Conservation (phyloP, 1,139 yeast species). For the Protomyces pachydermus region DNA sequence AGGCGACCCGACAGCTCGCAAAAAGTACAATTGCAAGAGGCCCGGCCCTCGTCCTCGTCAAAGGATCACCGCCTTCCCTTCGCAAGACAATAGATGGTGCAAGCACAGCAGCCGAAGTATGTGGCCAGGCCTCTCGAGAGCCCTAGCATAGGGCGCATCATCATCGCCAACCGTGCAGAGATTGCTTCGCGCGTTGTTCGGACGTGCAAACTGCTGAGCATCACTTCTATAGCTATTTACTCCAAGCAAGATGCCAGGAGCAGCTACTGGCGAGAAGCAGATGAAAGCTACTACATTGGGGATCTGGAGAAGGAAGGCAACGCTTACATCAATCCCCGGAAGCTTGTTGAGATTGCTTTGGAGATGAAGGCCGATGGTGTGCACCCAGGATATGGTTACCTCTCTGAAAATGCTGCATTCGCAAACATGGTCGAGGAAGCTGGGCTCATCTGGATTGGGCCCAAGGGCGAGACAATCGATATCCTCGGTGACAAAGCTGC, state of each 20-base stretch:
- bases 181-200: constrained; percentile 90
- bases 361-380: constrained; percentile 82
- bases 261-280: background rate
- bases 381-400: constrained; percentile 94
- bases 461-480: constrained; percentile 59
- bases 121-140: background rate
- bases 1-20: too few relatives aligned
- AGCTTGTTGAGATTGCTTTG: constrained; percentile 80
- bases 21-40: too few relatives aligned
- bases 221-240: constrained; percentile 78
- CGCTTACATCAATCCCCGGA: constrained; percentile 50
- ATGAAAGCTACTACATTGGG: background rate
- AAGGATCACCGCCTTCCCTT: too few relatives aligned
- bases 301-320: constrained; percentile 1
- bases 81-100: background rate
- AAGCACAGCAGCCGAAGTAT: background rate
- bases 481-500: constrained; percentile 87
- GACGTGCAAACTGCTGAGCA: constrained; percentile 73
- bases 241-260: constrained; percentile 41
- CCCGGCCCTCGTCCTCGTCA: too few relatives aligned
- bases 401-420: constrained; percentile 93
- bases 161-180: constrained; percentile 96
- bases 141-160: constrained; percentile 38
- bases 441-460: constrained; percentile 90
- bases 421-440: constrained; percentile 78